Evolutionary conservation across 495 filamentous ascomycete species (phyloP), one percentile per base, ranked within the genome.

Genomic region (Talaromyces trachyspermus): DNA sequence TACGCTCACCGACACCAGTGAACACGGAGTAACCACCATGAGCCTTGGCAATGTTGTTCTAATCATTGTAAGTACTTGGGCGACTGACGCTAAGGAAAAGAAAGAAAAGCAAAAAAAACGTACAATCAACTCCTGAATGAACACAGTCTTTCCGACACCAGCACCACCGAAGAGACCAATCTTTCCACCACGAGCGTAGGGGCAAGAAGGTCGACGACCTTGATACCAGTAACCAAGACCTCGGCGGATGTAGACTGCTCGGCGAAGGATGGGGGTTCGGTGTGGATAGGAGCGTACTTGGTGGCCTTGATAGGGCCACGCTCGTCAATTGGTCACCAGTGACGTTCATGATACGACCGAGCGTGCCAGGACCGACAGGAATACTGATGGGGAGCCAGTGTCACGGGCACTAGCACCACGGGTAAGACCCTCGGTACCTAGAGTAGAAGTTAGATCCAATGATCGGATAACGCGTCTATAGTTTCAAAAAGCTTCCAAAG

Each of bases 1-100:
- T 98, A 79, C 92, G 92, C 86, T 98, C 92, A 63, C 92, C 92
- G 72, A 98, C 92, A 89, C 92, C 92, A 68, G 88, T 95, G 84
- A 98, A 98, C 62, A 98, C 94, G 55, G 92, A 98, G 86, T 94
- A 98, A 91, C 92, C 92, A 92, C 92, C 94, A 78, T 98, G 92
- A 61, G 92, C 92, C 83, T 98, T 98, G 76, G 92, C 92, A 64
- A 98, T 96, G 83, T 98, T 98, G 88, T 98, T 98, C 81, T 85
- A 58, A 6, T 24, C 9, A 3, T n/a, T 1, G 23, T 63, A 46
- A 63, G 59, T 36, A 29, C n/a, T 30, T 10, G 9, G 14, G n/a
- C 17, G 19, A 20, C 18, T 43, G 14, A 14, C 29, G n/a, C 19
- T 12, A 51, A 18, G 36, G 7, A 5, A 38, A 20, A 38, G 36